Percentiles rank a stretch among this genome's conserved stretches.
These are phyloP conservation scores for Pseudofabraea citricarpa DNA, from an alignment of 2,329 filamentous ascomycete species.

Conservation along the genomic window DNA sequence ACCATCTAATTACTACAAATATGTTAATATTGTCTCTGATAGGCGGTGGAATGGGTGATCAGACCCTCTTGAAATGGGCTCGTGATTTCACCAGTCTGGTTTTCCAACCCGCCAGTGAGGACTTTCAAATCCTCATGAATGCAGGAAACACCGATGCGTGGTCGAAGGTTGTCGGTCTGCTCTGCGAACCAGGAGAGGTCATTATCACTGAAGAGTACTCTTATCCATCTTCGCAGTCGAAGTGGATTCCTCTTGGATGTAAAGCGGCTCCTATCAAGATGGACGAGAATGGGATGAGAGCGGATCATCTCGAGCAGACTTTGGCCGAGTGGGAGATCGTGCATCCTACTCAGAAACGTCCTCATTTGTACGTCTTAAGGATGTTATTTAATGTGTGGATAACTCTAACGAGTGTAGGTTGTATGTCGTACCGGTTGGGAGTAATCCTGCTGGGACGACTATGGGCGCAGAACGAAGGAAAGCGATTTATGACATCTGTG, in stretches of 20 bases:
- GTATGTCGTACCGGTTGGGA: neutral
- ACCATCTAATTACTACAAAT: no score
- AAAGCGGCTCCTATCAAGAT: slow-evolving; percentile 19
- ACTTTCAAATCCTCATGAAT: slow-evolving; percentile 19
- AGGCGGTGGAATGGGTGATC: slow-evolving; percentile 9
- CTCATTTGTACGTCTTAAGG: slow-evolving; percentile 15
- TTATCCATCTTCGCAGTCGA: slow-evolving; percentile 27
- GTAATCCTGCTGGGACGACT: neutral
- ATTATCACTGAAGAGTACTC: slow-evolving; percentile 28
- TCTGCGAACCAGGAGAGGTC: slow-evolving; percentile 24
- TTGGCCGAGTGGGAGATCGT: slow-evolving; percentile 19
- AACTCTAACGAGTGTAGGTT: neutral
- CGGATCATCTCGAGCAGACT: slow-evolving; percentile 13
- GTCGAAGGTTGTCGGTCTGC: slow-evolving; percentile 26
- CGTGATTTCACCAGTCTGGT: slow-evolving; percentile 11
- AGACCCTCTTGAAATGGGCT: slow-evolving; percentile 2
- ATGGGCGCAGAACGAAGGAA: neutral
- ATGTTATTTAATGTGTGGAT: neutral
- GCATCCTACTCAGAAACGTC: slow-evolving; percentile 5
- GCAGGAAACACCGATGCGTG: slow-evolving; percentile 29
- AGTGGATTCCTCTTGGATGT: slow-evolving; percentile 27
- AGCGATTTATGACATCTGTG: neutral
- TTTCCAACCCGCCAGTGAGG: neutral
- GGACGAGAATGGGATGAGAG: slow-evolving; percentile 24
- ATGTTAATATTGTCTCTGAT: no score